Conservation (phyloP, 2,329 filamentous ascomycete genomes). For the Microdochium bolleyi region DNA sequence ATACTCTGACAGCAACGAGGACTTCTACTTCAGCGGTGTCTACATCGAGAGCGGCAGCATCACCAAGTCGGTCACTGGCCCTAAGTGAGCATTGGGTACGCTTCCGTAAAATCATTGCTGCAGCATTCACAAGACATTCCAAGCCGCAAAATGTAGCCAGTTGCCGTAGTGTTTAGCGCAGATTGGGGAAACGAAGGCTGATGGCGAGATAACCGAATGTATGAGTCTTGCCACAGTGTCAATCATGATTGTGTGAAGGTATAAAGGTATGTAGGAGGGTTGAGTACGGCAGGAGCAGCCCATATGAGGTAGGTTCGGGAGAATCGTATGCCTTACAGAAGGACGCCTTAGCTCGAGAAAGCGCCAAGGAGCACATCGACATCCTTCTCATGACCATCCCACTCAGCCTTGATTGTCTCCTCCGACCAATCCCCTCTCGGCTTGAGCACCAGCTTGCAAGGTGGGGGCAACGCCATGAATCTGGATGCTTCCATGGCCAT, state of each 20-base stretch:
- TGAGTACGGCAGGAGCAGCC: too few relatives aligned
- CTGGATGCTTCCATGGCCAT: background rate
- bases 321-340: too few relatives aligned
- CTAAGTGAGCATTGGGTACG: constrained; percentile 1
- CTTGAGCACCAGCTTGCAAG: background rate
- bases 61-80: constrained; percentile 22
- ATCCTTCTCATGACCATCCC: background rate
- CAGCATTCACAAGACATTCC: too few relatives aligned
- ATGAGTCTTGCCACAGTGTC: too few relatives aligned
- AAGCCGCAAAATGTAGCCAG: too few relatives aligned
- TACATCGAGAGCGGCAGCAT: constrained; percentile 55
- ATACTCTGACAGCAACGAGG: constrained; percentile 46
- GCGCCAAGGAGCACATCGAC: background rate
- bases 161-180: too few relatives aligned
- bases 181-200: too few relatives aligned
- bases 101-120: background rate
- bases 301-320: too few relatives aligned
- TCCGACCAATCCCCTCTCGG: constrained; percentile 1
- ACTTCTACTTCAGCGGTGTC: constrained; percentile 65
- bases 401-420: background rate
- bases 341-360: background rate
- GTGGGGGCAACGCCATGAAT: background rate
- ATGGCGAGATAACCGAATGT: too few relatives aligned
- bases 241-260: too few relatives aligned
- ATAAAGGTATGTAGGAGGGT: too few relatives aligned